Base-by-base conservation (phyloP, 1,139 yeast species). In the Candida mesenterica region DNA sequence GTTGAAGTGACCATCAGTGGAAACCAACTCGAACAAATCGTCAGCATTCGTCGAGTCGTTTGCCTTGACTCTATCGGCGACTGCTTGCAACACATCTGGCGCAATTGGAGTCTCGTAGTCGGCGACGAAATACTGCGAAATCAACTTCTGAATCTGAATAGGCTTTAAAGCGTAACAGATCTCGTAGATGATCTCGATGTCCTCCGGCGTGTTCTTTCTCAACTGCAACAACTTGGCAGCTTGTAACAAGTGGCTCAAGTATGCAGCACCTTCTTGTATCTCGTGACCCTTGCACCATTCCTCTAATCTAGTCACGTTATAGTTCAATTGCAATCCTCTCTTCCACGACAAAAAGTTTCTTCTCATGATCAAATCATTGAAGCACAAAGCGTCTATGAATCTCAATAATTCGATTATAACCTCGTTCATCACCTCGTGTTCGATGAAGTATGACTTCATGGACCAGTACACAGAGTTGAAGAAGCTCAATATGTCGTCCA, bases 231-330 rank as follows among this genome's bases (percentile, higher is more conserved):
- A 70, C 65, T 94, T 94, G 32, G 97, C 94, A 17, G 96, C 94
- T 65, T 94, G 98, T 55, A 89, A 75, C 55, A 94, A 73, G 58
- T 90, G 97, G 46, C 85, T 83, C 58, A 94, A 74, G 53, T 89
- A 82, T 27, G 83, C 77, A n/a, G 92, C 77, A 4, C 95, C 96
- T 56, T 90, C 96, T 37, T 87, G 84, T 48, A 94, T 79, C 41
- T 86, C 95, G 60, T 92, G 97, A 4, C 92, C 81, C 65, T 89
- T 92, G 64, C 98, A 92, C 98, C 98, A 94, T 66, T 94, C 99
- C 61, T 90, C 97, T 51, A 94, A 75, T 54, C 98, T 78, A 5
- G 98, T 92, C 37, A 90, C 94, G 60, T 94, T 94, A 67, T 94
- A 94, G 59, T 90, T 92, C 64, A 94, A 79, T 65, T 94, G 98